Percentiles rank a stretch among this genome's conserved stretches.
Conservation (phyloP, 805 yeast species). For the Candida railenensis region DNA sequence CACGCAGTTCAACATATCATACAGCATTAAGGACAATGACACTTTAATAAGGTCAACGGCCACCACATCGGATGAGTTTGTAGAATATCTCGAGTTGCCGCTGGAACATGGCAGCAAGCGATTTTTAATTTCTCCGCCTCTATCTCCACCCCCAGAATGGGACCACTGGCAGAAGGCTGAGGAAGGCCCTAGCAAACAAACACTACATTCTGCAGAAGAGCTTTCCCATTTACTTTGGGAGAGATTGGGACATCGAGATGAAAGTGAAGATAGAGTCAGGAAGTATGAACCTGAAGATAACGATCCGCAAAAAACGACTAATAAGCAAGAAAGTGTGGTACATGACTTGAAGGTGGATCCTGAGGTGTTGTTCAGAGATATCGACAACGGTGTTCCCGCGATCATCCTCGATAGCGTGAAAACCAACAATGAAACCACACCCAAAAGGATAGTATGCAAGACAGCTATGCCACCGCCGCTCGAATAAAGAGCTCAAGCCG, state of each 20-base stretch:
- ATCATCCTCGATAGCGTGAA: constrained; percentile 34
- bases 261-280: constrained; percentile 30
- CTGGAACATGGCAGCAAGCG: constrained; percentile 35
- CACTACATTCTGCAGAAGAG: constrained; percentile 37
- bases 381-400: constrained; percentile 39
- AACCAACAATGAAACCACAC: neutral
- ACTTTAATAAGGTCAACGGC: constrained; percentile 11
- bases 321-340: constrained; percentile 3
- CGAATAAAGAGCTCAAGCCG: neutral
- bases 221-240: constrained; percentile 45
- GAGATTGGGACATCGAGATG: constrained; percentile 35
- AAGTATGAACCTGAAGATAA: no score
- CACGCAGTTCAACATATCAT: constrained; percentile 18
- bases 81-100: constrained; percentile 39
- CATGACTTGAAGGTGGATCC: constrained; percentile 30
- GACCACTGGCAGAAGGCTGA: constrained; percentile 40
- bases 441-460: constrained; percentile 21
- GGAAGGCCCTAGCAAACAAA: constrained; percentile 38
- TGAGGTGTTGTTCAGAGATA: constrained; percentile 35
- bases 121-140: constrained; percentile 45
- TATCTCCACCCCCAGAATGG: constrained; percentile 46
- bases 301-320: constrained; percentile 15
- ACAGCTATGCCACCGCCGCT: constrained; percentile 35
- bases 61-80: constrained; percentile 9
- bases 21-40: constrained; percentile 34